These are phyloP conservation scores for Exophiala sideris DNA, from an alignment of 2,329 filamentous ascomycete genomes.

Conservation along the genomic window DNA sequence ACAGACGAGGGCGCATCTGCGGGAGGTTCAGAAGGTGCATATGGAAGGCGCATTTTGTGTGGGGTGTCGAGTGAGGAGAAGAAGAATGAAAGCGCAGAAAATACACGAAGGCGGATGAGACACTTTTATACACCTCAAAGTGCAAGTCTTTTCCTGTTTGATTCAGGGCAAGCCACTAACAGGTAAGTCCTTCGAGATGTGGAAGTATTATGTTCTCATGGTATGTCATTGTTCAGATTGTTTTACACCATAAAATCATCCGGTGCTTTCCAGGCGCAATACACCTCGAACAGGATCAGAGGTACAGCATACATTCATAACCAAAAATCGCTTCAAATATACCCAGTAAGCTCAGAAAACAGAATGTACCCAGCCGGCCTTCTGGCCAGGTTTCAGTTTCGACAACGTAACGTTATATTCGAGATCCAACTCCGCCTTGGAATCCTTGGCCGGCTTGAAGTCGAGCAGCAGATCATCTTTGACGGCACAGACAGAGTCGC, in stretches of 20 bases:
- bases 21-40: conserved; percentile 32
- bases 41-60: conserved; percentile 36
- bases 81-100: neutral
- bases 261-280: no score
- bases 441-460: conserved; percentile 52
- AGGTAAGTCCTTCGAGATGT: no score
- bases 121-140: neutral
- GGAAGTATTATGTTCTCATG: neutral
- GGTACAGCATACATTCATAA: no score
- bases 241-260: neutral
- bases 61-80: neutral
- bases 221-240: neutral
- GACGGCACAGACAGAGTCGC: conserved; percentile 61
- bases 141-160: no score
- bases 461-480: conserved; percentile 60
- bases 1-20: conserved; percentile 29
- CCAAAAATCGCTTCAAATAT: no score
- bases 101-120: neutral
- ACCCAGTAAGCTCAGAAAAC: conserved; percentile 8
- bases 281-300: no score
- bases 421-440: conserved; percentile 57
- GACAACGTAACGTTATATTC: conserved; percentile 60
- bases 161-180: no score
- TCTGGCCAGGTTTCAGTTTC: conserved; percentile 33
- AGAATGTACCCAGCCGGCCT: conserved; percentile 11